A percentile compares a stretch with the other conserved stretches of the same genome.
Conservation (phyloP, 1,284 basidiomycete species). For the Earliella scabrosa region DNA sequence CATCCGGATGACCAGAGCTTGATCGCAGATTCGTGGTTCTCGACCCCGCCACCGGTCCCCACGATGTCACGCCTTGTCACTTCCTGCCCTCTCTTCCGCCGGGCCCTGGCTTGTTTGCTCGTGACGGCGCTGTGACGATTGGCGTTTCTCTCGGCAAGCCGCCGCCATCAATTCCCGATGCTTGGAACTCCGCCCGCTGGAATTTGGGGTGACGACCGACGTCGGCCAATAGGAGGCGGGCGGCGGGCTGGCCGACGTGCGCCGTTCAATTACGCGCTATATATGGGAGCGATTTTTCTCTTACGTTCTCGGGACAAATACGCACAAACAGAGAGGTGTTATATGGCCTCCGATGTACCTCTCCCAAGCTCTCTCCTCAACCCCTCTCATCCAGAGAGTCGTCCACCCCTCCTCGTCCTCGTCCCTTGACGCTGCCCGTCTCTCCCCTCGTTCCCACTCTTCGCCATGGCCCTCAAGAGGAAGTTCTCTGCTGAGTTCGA, state of each 20-base stretch:
- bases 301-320: constrained; percentile 30
- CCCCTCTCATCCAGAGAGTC: constrained; percentile 22
- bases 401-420: constrained; percentile 5
- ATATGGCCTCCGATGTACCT: constrained; percentile 27
- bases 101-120: not conserved
- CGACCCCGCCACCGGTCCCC: constrained; percentile 12
- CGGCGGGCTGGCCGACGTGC: constrained; percentile 22
- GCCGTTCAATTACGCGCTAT: constrained; percentile 26
- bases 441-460: constrained; percentile 11
- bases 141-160: constrained; percentile 12
- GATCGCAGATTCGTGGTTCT: constrained; percentile 10
- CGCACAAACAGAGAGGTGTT: constrained; percentile 29
- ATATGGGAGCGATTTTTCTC: constrained; percentile 21
- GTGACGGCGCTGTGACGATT: constrained; percentile 21
- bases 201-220: constrained; percentile 20
- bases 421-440: constrained; percentile 3
- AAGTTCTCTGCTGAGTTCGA: constrained; percentile 67
- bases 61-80: constrained; percentile 20
- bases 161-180: constrained; percentile 16
- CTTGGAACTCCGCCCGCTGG: constrained; percentile 23
- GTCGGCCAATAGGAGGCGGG: constrained; percentile 20
- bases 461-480: constrained; percentile 68
- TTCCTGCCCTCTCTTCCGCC: no score
- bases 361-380: constrained; percentile 26
- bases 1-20: constrained; percentile 7